These are phyloP conservation scores for Geotrichum restrictum DNA, from an alignment of 1,139 yeast genomes.

Conservation along the genomic window DNA sequence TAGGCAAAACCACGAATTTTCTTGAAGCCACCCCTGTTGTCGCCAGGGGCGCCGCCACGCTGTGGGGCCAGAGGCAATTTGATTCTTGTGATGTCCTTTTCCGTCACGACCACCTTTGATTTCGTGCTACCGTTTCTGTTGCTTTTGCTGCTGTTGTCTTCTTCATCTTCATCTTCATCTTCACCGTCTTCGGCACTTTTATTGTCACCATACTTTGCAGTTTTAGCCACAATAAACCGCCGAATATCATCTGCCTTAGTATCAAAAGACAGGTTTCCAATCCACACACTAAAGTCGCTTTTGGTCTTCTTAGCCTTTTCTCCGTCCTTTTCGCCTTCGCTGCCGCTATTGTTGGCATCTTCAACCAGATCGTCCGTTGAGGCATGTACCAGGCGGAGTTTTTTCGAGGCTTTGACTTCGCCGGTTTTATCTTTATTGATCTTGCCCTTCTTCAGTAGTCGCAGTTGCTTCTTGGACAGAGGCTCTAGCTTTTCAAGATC, in stretches of 20 bases:
- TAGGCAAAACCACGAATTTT: conserved; percentile 77
- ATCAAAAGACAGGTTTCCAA: conserved; percentile 86
- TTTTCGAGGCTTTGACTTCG: conserved; percentile 26
- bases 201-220: conserved; percentile 36
- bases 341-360: conserved; percentile 17
- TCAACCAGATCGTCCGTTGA: conserved; percentile 23
- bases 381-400: conserved; percentile 20
- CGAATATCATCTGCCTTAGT: conserved; percentile 72
- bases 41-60: background rate
- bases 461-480: conserved; percentile 83
- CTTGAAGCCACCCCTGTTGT: conserved; percentile 14
- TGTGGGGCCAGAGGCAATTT: conserved; percentile 40
- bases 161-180: background rate
- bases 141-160: too few species aligned
- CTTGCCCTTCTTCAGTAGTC: conserved; percentile 66
- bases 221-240: conserved; percentile 60
- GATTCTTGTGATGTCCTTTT: conserved; percentile 41
- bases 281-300: conserved; percentile 79
- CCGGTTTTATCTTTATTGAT: conserved; percentile 36
- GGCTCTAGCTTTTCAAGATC: conserved; percentile 77
- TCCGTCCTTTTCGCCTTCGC: conserved; percentile 25
- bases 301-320: conserved; percentile 44
- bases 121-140: too few species aligned
- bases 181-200: conserved; percentile 3
- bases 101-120: conserved; percentile 42